Base-by-base conservation (phyloP, 1,284 basidiomycete species). In the Gomphus sp. region DNA sequence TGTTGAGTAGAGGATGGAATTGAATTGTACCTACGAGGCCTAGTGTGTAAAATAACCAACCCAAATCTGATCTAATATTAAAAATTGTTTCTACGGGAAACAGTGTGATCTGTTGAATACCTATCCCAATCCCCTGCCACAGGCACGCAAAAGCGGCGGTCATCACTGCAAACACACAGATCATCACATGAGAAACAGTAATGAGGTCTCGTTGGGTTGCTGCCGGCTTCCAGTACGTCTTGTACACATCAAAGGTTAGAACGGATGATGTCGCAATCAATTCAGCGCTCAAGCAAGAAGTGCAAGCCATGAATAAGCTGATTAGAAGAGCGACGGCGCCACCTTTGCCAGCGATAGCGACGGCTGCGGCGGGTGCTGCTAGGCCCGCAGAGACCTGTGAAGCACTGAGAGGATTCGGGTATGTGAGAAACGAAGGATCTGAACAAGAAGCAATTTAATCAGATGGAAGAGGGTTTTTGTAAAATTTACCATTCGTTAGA, bases 161-260 rank as follows among this genome's bases (percentile, higher is more conserved):
- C 74, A 73, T 53, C 76, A 74, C 67, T 74, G 66, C 72, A 68
- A 73, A 79, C 39, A 73, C 68, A 34, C 66, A 67, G 51, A 72
- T 65, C 39, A 77, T 75, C 54, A 58, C 64, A 53, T 22, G 22
- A 22, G 22, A 22, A 22, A 22, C 22, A 22, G 22, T 22, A 22
- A 22, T 22, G 22, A 22, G 22, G 22, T 22, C 22, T 1, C 22
- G 22, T 22, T 22, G 22, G 1, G 22, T 22, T 22, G 22, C 22
- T 22, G 22, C 22, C 22, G 22, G 22, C 22, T 22, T 22, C 22
- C 22, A 22, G 22, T 22, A 22, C 22, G 22, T 22, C 22, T 22
- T 22, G 22, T 22, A 22, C 22, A 22, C 22, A 22, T 22, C 22
- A 22, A 22, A 22, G 1, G 22, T 22, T 22, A 22, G 22, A 22